Percentiles rank a stretch among this genome's conserved stretches.
phyloP scores from a whole-genome alignment of 2,329 filamentous ascomycete species.

The Verticillium nubilum region DNA sequence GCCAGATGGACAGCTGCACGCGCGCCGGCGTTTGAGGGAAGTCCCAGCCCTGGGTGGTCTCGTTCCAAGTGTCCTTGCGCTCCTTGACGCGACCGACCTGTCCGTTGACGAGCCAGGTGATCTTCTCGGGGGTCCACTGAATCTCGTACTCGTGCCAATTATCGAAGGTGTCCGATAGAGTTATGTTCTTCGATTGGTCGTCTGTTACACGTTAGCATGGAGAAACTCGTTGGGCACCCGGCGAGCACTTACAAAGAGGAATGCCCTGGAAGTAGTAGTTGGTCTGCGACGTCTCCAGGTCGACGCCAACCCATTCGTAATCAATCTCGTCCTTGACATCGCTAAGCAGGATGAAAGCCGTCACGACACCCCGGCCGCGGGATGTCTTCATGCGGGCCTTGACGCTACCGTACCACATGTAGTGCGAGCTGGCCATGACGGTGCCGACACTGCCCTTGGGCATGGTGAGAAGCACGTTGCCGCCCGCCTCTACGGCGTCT shows the following conservation, averaged over 20 bases:
- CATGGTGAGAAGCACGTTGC: slow-evolving; percentile 83
- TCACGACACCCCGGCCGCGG: slow-evolving; percentile 84
- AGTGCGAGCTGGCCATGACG: slow-evolving; percentile 73
- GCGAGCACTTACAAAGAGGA: slow-evolving; percentile 65
- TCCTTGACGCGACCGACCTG: slow-evolving; percentile 68
- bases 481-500: slow-evolving; percentile 60
- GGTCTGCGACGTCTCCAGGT: slow-evolving; percentile 74
- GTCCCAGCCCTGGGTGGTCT: slow-evolving; percentile 71
- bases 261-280: slow-evolving; percentile 98
- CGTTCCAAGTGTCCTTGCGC: slow-evolving; percentile 79
- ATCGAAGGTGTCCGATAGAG: slow-evolving; percentile 62
- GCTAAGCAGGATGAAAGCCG: slow-evolving; percentile 90
- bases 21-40: slow-evolving; percentile 90
- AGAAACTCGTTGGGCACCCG: slow-evolving; percentile 8
- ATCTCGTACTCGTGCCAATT: slow-evolving; percentile 89
- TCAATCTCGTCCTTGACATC: slow-evolving; percentile 99
- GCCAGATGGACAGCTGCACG: slow-evolving; percentile 94
- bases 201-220: slow-evolving; percentile 43
- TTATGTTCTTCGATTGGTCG: slow-evolving; percentile 68
- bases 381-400: slow-evolving; percentile 80
- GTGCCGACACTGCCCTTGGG: slow-evolving; percentile 79
- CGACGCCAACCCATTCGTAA: slow-evolving; percentile 86
- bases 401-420: slow-evolving; percentile 97
- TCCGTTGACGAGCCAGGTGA: slow-evolving; percentile 86
- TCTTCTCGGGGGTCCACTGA: slow-evolving; percentile 80